Base-by-base conservation (phyloP, 768 basidiomycete genomes). In the Podaxis sp. region DNA sequence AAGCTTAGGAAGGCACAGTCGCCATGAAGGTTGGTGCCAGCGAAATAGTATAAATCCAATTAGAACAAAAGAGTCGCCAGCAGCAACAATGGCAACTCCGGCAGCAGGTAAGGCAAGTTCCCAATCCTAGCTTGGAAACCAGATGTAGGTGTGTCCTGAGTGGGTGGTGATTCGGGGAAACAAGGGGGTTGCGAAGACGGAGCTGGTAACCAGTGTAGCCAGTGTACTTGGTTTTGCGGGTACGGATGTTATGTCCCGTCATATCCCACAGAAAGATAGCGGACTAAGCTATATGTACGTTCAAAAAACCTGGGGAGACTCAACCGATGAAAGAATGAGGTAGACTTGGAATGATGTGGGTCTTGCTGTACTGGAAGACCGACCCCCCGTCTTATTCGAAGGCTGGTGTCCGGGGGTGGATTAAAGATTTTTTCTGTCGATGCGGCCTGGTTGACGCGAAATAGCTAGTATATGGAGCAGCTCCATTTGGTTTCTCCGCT, bases 1-100 rank as follows among this genome's bases (percentile, higher is more conserved):
- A 2, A 89, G 90, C n/a, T 80, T 86, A 5, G 85, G 88, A 19
- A 80, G 83, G n/a, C 75, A 76, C 52, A 79, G 82, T 42, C 80
- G 80, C 19, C 75, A 77, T 24, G 85, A 87, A 30, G 82, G 81
- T 61, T 73, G 73, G 57, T 81, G 81, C 64, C 83, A 69, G 63
- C 77, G 84, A 64, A 80, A 68, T 13, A 84, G 63, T 58, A 89
- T 71, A 39, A 83, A 59, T 15, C 81, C 81, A 2, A 86, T 67
- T 28, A 88, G 65, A 9, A 85, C 65, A 65, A 83, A 77, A 13
- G 76, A 77, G 60, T 80, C 77, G 4, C 87, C 82, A 51, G 88
- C 75, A 52, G 80, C 81, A 28, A 90, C 74, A 8, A 86, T 72
- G 26, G 84, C 77, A 63, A 88, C 59, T 15, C 53, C 63, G 3